Evolutionary conservation across 1,284 basidiomycete species (phyloP), one percentile per base, ranked within the genome.

Genomic region (Fomes fomentarius): DNA sequence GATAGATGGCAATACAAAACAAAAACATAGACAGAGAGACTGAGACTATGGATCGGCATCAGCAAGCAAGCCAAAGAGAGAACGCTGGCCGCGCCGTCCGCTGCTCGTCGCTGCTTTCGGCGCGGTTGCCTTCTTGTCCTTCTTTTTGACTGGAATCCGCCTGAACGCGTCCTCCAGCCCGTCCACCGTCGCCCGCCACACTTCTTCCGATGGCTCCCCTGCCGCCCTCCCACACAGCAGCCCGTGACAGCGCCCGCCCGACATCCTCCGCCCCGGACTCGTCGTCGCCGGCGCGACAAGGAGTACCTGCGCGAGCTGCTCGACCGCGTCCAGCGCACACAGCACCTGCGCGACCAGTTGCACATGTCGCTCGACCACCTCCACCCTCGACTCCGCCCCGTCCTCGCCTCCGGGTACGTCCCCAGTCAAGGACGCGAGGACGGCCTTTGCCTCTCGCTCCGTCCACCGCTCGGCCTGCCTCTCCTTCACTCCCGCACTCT

Each of bases 281-380:
- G 79, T 77, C 5, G 85, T 69, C 68, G 14, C 79, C 69, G 15
- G 75, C 64, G 35, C 89, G 15, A 61, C 70, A 4, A 90, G 73
- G 24, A 92, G 71, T 6, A 81, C 75, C 60, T 91, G 82, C 0
- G 80, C 72, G 19, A 91, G 71, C 19, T 84, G 76, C 25, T 82
- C 79, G 33, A 87, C 72, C 25, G 76, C 76, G 51, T 88, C 84
- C 17, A 89, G 66, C 1, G 85, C 80, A 49, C 80, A 76, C 2
- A 83, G 70, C 7, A 85, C 63, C 63, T 93, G 91, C 0, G 91
- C 87, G 38, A 82, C 77, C 17, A 94, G 76, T 61, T 93, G 88
- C 22, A 91, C 75, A 60, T 86, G 81, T 9, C 91, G 77, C 64
- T 87, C 84, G 15, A 69, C 63, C 24, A 85, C 70, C 54, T 64